A percentile compares a stretch with the other conserved stretches of the same genome.
Evolutionary conservation across 164 flowering plant species (phyloP).

Genomic region (Nelumbo lutea): DNA sequence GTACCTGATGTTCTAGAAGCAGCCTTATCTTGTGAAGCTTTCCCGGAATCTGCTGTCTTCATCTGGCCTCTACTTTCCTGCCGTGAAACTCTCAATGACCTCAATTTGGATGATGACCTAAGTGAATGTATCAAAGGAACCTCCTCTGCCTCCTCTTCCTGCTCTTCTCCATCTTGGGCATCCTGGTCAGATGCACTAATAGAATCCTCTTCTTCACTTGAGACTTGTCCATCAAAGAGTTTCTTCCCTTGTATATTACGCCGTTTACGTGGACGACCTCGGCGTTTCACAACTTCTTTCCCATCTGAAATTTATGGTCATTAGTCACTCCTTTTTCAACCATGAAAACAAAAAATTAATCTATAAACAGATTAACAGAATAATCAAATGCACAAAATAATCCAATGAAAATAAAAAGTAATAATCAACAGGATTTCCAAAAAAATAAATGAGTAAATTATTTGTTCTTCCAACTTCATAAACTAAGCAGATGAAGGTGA

Average conservation of each 20-base stretch:
- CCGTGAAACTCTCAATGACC: constrained; percentile 53
- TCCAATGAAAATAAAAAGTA: too few relatives aligned
- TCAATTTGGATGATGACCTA: constrained; percentile 63
- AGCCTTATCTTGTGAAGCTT: constrained; percentile 26
- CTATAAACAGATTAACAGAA: background rate
- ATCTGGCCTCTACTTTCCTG: constrained; percentile 38
- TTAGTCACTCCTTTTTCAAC: background rate
- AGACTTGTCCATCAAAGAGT: constrained; percentile 76
- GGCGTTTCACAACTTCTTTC: constrained; percentile 62
- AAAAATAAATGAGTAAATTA: too few relatives aligned
- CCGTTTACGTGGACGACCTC: constrained; percentile 75
- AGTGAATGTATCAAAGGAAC: constrained; percentile 66
- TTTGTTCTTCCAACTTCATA: too few relatives aligned
- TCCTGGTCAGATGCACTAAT: constrained; percentile 81
- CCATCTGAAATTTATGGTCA: constrained; percentile 46
- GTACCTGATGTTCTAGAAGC: constrained; percentile 52
- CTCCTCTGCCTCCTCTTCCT: constrained; percentile 59
- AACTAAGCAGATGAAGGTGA: too few relatives aligned
- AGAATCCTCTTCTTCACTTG: constrained; percentile 84
- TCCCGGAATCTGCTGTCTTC: constrained; percentile 21
- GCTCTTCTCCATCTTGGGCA: constrained; percentile 48
- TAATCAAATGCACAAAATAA: background rate
- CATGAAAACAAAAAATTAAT: background rate
- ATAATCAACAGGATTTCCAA: too few relatives aligned
- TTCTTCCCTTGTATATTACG: constrained; percentile 69